phyloP scores from a whole-genome alignment of 352 stramenopile species.

The Globisporangium viniferum region DNA sequence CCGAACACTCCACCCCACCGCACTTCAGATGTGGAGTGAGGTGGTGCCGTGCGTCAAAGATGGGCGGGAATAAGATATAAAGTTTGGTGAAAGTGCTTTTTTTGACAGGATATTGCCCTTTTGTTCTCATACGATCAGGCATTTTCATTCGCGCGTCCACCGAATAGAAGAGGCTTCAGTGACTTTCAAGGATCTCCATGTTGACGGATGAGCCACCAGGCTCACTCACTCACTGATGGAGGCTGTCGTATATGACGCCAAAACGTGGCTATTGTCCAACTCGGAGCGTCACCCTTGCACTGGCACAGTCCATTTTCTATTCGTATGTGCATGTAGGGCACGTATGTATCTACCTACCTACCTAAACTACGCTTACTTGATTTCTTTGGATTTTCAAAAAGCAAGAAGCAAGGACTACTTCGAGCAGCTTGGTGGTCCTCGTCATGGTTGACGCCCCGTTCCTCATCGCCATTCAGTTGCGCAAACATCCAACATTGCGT shows the following conservation, averaged over 20 bases:
- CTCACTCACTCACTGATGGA: neutral
- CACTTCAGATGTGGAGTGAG: too few species aligned
- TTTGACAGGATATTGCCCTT: too few species aligned
- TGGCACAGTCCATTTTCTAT: neutral
- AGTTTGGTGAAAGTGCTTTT: too few species aligned
- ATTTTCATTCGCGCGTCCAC: neutral
- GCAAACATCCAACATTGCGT: neutral
- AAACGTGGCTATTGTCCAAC: neutral
- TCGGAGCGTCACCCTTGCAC: neutral
- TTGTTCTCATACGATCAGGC: too few species aligned
- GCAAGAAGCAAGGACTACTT: neutral
- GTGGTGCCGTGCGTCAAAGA: too few species aligned
- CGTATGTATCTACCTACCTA: neutral
- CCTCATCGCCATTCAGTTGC: neutral
- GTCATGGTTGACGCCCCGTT: neutral
- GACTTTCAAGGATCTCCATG: neutral
- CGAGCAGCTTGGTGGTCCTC: neutral
- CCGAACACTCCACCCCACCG: too few species aligned
- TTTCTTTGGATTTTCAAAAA: neutral
- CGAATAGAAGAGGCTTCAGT: neutral
- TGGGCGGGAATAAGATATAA: too few species aligned
- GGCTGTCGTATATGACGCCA: neutral
- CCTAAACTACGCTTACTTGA: neutral
- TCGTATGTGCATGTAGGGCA: neutral
- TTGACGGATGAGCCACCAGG: neutral